Conservation (phyloP, 2,329 filamentous ascomycete genomes). For the Aspergillus pseudoglaucus region DNA sequence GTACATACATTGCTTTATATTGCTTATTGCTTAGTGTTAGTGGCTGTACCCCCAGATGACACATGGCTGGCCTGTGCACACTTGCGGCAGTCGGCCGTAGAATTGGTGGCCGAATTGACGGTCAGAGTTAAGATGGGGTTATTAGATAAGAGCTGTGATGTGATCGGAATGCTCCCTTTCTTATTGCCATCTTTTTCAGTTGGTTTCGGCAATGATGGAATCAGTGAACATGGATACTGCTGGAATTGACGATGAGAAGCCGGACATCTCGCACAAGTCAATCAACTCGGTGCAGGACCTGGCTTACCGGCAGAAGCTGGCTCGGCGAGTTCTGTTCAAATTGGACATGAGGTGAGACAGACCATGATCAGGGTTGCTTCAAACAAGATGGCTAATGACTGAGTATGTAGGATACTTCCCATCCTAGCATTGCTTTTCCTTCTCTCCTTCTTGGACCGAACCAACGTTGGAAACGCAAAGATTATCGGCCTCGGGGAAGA, state of each 20-base stretch:
- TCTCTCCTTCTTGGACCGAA: slow-evolving; percentile 61
- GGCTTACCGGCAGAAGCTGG: slow-evolving; percentile 24
- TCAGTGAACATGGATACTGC: slow-evolving; percentile 10
- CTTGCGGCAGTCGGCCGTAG: no score
- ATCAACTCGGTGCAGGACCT: slow-evolving; percentile 10
- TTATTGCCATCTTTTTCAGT: slow-evolving; percentile 1
- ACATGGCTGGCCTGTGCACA: no score
- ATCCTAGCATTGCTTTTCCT: slow-evolving; percentile 59
- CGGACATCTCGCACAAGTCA: slow-evolving; percentile 13
- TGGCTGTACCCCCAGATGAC: no score
- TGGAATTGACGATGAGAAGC: slow-evolving; percentile 13
- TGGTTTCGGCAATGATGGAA: neutral
- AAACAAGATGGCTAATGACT: neutral
- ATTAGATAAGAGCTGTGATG: no score
- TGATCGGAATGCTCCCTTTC: neutral
- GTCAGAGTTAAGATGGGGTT: no score
- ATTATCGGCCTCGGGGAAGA: slow-evolving; percentile 57
- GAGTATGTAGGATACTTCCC: slow-evolving; percentile 53
- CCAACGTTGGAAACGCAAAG: slow-evolving; percentile 67
- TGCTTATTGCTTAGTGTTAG: no score
- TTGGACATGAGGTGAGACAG: slow-evolving; percentile 44
- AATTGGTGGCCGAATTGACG: no score
- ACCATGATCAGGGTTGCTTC: no score
- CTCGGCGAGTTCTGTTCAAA: slow-evolving; percentile 46
- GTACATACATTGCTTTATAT: neutral